Evolutionary conservation across 2,329 filamentous ascomycete species (phyloP).

Genomic region (Trichoderma endophyticum): DNA sequence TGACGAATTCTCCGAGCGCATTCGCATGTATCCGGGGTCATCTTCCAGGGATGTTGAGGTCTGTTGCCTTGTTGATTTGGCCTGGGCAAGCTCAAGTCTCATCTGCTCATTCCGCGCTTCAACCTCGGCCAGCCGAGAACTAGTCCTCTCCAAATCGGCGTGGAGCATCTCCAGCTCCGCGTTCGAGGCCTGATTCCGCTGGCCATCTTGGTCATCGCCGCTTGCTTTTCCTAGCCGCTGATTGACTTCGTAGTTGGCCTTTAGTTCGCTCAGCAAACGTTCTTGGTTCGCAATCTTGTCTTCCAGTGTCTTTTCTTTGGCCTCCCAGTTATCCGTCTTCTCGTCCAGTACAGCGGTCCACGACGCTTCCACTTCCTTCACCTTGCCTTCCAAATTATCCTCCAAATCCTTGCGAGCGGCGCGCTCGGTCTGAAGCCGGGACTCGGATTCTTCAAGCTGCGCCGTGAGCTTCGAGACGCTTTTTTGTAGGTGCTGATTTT

Average conservation of each 20-base stretch:
- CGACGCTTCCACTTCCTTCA: constrained; percentile 85
- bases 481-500: constrained; percentile 83
- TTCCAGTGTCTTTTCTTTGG: constrained; percentile 85
- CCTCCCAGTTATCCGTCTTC: constrained; percentile 93
- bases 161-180: constrained; percentile 93
- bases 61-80: constrained; percentile 66
- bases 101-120: constrained; percentile 94
- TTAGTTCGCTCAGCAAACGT: constrained; percentile 85
- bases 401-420: constrained; percentile 71
- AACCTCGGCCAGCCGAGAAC: constrained; percentile 79
- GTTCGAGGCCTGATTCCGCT: constrained; percentile 66
- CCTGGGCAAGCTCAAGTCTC: constrained; percentile 83
- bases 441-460: constrained; percentile 81
- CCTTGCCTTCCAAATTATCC: constrained; percentile 69
- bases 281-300: constrained; percentile 96
- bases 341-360: constrained; percentile 89
- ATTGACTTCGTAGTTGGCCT: constrained; percentile 94
- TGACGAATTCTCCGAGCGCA: constrained; percentile 90
- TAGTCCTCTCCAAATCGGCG: constrained; percentile 87
- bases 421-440: constrained; percentile 74
- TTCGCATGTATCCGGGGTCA: constrained; percentile 80
- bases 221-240: constrained; percentile 73
- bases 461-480: constrained; percentile 70
- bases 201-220: constrained; percentile 58
- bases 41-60: constrained; percentile 69